Conservation (phyloP, 2,329 filamentous ascomycete species). For the Ampelomyces quisqualis region DNA sequence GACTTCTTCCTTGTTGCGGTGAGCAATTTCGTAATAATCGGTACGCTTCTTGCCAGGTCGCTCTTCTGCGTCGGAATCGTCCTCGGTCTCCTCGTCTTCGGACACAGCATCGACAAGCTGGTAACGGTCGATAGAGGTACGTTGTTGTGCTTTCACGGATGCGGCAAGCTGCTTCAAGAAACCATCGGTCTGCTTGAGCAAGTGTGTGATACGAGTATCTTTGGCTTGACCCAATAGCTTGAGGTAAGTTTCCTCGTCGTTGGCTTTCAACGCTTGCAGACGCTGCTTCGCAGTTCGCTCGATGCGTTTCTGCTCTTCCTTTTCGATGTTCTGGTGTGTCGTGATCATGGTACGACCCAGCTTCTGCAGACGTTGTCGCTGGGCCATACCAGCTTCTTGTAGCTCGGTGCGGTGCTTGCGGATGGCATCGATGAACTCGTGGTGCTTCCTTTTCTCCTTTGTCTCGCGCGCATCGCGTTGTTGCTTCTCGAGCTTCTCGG, state of each 20-base stretch:
- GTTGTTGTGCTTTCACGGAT: conserved; percentile 92
- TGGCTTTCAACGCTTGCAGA: conserved; percentile 97
- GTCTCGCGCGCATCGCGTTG: conserved; percentile 94
- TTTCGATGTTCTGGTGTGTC: conserved; percentile 95
- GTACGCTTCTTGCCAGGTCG: conserved; percentile 73
- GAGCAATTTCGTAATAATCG: conserved; percentile 97
- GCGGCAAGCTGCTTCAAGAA: conserved; percentile 95
- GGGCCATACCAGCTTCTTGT: conserved; percentile 63
- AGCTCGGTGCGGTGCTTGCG: conserved; percentile 80
- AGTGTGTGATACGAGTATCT: conserved; percentile 97
- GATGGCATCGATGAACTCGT: conserved; percentile 86
- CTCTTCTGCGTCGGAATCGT: conserved; percentile 65
- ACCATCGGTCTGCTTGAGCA: conserved; percentile 94
- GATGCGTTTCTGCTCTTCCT: conserved; percentile 98
- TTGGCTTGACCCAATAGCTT: conserved; percentile 98
- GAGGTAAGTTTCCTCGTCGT: conserved; percentile 98
- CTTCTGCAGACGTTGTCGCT: conserved; percentile 77
- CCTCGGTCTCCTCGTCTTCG: conserved; percentile 58
- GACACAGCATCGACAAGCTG: conserved; percentile 61
- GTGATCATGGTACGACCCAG: conserved; percentile 83
- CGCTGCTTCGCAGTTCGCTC: conserved; percentile 98
- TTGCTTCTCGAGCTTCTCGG: conserved; percentile 98
- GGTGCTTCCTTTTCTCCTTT: conserved; percentile 96
- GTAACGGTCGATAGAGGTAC: conserved; percentile 76
- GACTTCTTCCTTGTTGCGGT: conserved; percentile 92